A percentile compares a stretch with the other conserved stretches of the same genome.
These are phyloP conservation scores for Coniochaeta pulveracea DNA, from an alignment of 2,329 filamentous ascomycete species.

Conservation along the genomic window DNA sequence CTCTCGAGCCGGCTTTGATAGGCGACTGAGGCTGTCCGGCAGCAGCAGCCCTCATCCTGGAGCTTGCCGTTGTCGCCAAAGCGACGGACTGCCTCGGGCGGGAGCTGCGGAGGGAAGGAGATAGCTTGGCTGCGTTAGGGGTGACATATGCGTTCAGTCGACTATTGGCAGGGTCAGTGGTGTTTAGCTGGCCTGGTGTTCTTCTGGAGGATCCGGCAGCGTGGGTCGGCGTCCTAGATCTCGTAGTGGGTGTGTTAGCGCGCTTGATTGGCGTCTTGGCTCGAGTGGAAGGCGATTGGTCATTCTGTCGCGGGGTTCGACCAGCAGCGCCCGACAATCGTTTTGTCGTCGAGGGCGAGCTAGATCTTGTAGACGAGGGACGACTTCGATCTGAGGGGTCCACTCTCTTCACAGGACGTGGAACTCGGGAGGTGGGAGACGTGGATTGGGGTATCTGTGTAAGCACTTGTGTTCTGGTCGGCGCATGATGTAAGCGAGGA, in stretches of 20 bases:
- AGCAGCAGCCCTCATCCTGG: slow-evolving; percentile 54
- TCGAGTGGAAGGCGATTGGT: slow-evolving; percentile 17
- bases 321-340: slow-evolving; percentile 26
- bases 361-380: slow-evolving; percentile 41
- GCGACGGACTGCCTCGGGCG: slow-evolving; percentile 72
- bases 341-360: slow-evolving; percentile 38
- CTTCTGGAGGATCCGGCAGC: slow-evolving; percentile 20
- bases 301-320: slow-evolving; percentile 23
- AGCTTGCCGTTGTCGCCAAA: slow-evolving; percentile 58
- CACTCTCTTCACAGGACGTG: slow-evolving; percentile 25
- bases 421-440: slow-evolving; percentile 22
- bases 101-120: slow-evolving; percentile 70
- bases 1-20: slow-evolving; percentile 19
- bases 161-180: slow-evolving; percentile 18
- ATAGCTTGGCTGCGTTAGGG: slow-evolving; percentile 55
- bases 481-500: slow-evolving; percentile 7
- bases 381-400: slow-evolving; percentile 34
- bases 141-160: slow-evolving; percentile 66
- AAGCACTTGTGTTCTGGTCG: slow-evolving; percentile 6
- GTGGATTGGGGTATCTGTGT: slow-evolving; percentile 10
- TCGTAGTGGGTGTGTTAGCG: slow-evolving; percentile 15
- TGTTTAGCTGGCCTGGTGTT: slow-evolving; percentile 34
- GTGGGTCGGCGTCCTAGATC: slow-evolving; percentile 32
- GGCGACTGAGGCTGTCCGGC: slow-evolving; percentile 43
- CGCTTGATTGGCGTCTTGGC: slow-evolving; percentile 27